Evolutionary conservation across 306 rosid genomes (phyloP), one percentile per base, ranked within the genome.

Genomic region (Cicer yamashitae): DNA sequence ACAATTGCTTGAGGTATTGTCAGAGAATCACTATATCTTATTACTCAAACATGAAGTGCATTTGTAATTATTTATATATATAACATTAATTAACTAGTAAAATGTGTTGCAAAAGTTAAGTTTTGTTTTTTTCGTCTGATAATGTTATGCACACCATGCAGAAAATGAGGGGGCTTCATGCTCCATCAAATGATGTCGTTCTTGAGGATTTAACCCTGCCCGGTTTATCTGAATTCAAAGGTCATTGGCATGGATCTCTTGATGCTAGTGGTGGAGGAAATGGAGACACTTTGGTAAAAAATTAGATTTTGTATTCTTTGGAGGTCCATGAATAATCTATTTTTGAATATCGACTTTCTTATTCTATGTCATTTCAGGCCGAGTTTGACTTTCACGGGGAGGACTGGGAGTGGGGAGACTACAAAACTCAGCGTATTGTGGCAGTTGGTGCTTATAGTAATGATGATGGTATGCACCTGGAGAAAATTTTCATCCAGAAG

Each of bases 351-450:
- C 47, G 59, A 51, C 63, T 61, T 85, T 76, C 80, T 80, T 73
- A 59, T 82, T 76, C 10, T 75, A 11, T 78, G 18, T 46, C 48
- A 71, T 70, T 73, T 82, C 91, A 93, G 98, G 97, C 97, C 64
- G 96, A 93, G 67, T 93, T 93, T 82, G 98, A 93, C 77, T 91
- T 93, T 77, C 92, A 83, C 20, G 98, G 98, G 56, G 96, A 91
- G 82, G 98, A 91, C 67, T 93, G 98, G 98, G 98, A 93, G 74
- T 93, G 98, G 98, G 98, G 98, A 81, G 86, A 93, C 83, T 91
- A 91, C 86, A 91, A 93, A 88, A 89, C 93, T 64, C 97, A 93
- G 81, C 96, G 88, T 53, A 91, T 93, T 77, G 81, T 82, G 77
- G 97, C 98, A 6, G 96, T 72, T 77, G 98, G 98, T 81, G 98